A percentile compares a stretch with the other conserved stretches of the same genome.
These are phyloP conservation scores for Discostella stelligera DNA, from an alignment of 352 stramenopile species.

Conservation along the genomic window DNA sequence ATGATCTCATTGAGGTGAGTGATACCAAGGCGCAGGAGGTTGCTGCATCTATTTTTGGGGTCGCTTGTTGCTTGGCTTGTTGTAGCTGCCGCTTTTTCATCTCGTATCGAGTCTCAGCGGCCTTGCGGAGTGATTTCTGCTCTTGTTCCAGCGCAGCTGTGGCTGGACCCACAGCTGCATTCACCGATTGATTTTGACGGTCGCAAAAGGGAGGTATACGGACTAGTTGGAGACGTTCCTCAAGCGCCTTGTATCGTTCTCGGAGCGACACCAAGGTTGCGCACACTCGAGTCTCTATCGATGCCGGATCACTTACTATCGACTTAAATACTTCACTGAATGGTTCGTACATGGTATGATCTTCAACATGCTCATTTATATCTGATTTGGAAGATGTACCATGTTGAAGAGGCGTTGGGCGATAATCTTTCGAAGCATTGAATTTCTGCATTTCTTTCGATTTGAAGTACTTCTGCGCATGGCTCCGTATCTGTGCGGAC, in stretches of 20 bases:
- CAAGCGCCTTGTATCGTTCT: slow-evolving; percentile 59
- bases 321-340: slow-evolving; percentile 22
- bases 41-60: not conserved
- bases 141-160: slow-evolving; percentile 45
- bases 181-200: not conserved
- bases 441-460: slow-evolving; percentile 40
- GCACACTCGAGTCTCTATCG: slow-evolving; percentile 33
- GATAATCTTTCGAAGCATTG: slow-evolving; percentile 17
- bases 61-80: slow-evolving; percentile 5
- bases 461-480: slow-evolving; percentile 95
- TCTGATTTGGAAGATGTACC: slow-evolving; percentile 1
- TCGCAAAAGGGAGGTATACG: slow-evolving; percentile 7
- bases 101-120: slow-evolving; percentile 41
- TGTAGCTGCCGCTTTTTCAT: slow-evolving; percentile 27
- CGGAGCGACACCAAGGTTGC: slow-evolving; percentile 56
- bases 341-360: not conserved
- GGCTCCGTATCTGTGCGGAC: slow-evolving; percentile 91
- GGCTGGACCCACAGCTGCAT: slow-evolving; percentile 29
- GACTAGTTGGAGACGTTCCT: slow-evolving; percentile 44
- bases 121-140: slow-evolving; percentile 40
- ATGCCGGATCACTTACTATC: slow-evolving; percentile 34
- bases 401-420: slow-evolving; percentile 1
- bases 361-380: not conserved
- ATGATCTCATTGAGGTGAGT: slow-evolving; percentile 30
- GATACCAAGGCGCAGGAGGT: slow-evolving; percentile 18